Conservation (phyloP, 1,284 basidiomycete species). For the Trametes pubescens region DNA sequence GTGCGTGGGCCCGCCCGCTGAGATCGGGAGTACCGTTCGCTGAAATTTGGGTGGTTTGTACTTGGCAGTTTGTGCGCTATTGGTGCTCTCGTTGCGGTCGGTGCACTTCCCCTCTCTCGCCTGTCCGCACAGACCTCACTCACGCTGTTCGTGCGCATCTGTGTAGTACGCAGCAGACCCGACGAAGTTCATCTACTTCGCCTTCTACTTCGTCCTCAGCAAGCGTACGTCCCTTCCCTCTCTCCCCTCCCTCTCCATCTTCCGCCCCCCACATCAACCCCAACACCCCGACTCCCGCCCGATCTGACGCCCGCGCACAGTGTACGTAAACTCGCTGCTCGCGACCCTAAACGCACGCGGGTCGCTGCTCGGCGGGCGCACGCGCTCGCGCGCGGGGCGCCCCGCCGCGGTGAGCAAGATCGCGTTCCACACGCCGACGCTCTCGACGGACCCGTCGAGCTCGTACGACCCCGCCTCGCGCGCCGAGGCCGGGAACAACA, state of each 20-base stretch:
- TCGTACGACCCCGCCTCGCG: constrained; percentile 16
- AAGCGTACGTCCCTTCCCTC: constrained; percentile 29
- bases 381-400: not conserved
- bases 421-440: constrained; percentile 12
- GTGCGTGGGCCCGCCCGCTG: constrained; percentile 12
- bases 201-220: constrained; percentile 36
- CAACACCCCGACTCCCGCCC: not conserved
- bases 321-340: constrained; percentile 31
- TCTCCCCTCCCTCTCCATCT: not conserved
- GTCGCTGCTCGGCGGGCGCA: constrained; percentile 14
- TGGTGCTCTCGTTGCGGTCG: constrained; percentile 29
- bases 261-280: not conserved
- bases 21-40: too few relatives aligned
- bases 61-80: constrained; percentile 30
- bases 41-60: too few relatives aligned
- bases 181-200: constrained; percentile 35
- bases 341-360: constrained; percentile 29
- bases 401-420: constrained; percentile 17
- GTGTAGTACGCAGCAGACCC: constrained; percentile 29
- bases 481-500: constrained; percentile 1
- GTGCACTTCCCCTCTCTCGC: not conserved
- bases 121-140: not conserved
- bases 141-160: not conserved
- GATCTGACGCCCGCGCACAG: constrained; percentile 4
- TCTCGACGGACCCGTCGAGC: constrained; percentile 19